Evolutionary conservation across 208 protist species (phyloP).

Genomic region (Trichomonas gallinae): DNA sequence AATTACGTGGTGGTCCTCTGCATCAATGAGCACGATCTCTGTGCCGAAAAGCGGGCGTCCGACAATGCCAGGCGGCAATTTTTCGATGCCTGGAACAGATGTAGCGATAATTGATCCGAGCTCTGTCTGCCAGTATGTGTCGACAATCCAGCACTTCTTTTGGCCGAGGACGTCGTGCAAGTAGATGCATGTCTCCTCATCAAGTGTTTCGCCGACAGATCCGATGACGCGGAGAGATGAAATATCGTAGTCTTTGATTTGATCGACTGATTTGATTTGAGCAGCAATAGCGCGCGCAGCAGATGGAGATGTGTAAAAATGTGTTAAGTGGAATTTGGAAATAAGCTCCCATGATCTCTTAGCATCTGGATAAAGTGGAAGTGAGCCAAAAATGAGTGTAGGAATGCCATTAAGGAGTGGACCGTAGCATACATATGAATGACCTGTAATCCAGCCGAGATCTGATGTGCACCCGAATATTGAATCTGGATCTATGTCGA

Average conservation of each 20-base stretch:
- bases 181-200: conserved; percentile 66
- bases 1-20: not conserved
- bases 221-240: conserved; percentile 63
- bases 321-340: conserved; percentile 70
- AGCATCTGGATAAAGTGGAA: conserved; percentile 68
- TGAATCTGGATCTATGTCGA: not conserved
- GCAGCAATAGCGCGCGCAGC: conserved; percentile 50
- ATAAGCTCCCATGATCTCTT: conserved; percentile 72
- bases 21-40: conserved; percentile 63
- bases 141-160: conserved; percentile 66
- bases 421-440: conserved; percentile 89
- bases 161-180: conserved; percentile 70
- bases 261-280: not conserved
- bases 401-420: conserved; percentile 79
- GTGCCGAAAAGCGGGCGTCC: conserved; percentile 84
- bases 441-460: conserved; percentile 51
- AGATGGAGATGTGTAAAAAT: conserved; percentile 91
- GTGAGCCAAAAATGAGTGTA: conserved; percentile 57
- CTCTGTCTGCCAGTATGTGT: conserved; percentile 97
- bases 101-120: conserved; percentile 83
- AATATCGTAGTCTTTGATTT: conserved; percentile 19
- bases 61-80: conserved; percentile 21
- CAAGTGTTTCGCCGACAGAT: conserved; percentile 88
- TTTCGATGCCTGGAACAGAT: conserved; percentile 61
- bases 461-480: conserved; percentile 24